Base-by-base conservation (phyloP, 768 basidiomycete genomes). In the Serendipita sp. region DNA sequence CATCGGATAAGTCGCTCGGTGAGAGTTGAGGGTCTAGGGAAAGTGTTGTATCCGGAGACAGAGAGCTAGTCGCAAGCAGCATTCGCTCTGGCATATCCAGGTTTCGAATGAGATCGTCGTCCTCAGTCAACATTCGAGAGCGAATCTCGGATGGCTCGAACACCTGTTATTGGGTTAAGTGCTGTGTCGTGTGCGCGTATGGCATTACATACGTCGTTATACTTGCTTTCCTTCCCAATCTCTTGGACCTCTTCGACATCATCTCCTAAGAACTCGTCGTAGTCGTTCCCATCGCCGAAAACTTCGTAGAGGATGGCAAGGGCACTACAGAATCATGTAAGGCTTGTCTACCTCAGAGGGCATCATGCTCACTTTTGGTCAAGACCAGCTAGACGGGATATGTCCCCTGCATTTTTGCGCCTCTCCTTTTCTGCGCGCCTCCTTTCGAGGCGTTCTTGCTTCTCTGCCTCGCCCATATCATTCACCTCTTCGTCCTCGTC, bases 101-200 rank as follows among this genome's bases (percentile, higher is more conserved):
- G 16, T 81, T 84, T 52, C 94, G 86, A 67, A 99, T 94, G 52
- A 91, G 77, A 70, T 95, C 90, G 73, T 99, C 96, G 65, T 91
- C 91, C 68, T 93, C 91, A 2, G 92, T 95, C 34, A 98, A 78
- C 78, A 91, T 79, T 45, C 89, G 83, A 66, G 85, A 86, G 63
- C 84, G 84, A 71, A 99, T 98, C 77, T 97, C 93, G 10, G 94
- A 89, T 0, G 96, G 96, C 72, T 99, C 96, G 69, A 98, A 99
- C 67, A 98, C 91, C 93, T 98, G 69, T 7, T 7, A 11, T 60
- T 41, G 23, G 13, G 13, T 30, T 23, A 64, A 30, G 66, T 68
- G 13, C 7, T 36, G n/a, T 28, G n/a, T 65, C 68, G 66, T 64
- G 69, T 69, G 63, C 68, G 69, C 44, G 70, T 67, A 66, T 66